Evolutionary conservation across 768 basidiomycete genomes (phyloP), one percentile per base, ranked within the genome.

Genomic region (Phlegmacium glaucopus): DNA sequence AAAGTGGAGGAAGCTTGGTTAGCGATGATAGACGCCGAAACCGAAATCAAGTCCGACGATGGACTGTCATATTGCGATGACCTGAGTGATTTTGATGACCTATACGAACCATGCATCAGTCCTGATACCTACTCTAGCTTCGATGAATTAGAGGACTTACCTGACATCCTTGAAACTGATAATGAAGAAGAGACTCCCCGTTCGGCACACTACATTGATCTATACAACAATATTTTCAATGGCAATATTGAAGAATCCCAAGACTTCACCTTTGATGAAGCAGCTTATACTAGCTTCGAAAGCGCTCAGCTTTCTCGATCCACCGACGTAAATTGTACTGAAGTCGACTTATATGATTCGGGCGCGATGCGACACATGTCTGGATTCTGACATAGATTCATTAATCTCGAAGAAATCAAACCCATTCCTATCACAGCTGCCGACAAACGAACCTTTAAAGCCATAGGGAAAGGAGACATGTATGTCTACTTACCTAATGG

Each of bases 341-440:
- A 27, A 4, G 42, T 45, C 9, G 42, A 38, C 43, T 25, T 66
- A 17, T 52, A 73, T 18, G 47, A 45, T 6, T 39, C 15, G 6
- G 38, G 17, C 28, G 47, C 29, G 41, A 6, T 43, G 46, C 1
- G 40, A 37, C 28, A 43, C 11, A 43, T 43, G 42, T 30, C 42
- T 13, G 42, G 42, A 6, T 26, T 10, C 42, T n/a, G 42, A 7
- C 42, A 58, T 35, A 44, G 45, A 22, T 50, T 59, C 45, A 47
- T 51, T 27, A 54, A 54, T 28, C 58, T 52, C 39, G 18, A 43
- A 17, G n/a, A 49, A 9, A 59, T 57, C 25, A 17, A 48, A 3
- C 54, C 54, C 0, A 50, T 50, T 18, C 49, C 36, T 17, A 55
- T 61, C 30, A 50, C 49, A 6, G 55, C 55, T 16, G 59, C 61